A percentile compares a stretch with the other conserved stretches of the same genome.
Evolutionary conservation across 2,329 filamentous ascomycete genomes (phyloP).

Genomic region (Colletotrichum magnum): DNA sequence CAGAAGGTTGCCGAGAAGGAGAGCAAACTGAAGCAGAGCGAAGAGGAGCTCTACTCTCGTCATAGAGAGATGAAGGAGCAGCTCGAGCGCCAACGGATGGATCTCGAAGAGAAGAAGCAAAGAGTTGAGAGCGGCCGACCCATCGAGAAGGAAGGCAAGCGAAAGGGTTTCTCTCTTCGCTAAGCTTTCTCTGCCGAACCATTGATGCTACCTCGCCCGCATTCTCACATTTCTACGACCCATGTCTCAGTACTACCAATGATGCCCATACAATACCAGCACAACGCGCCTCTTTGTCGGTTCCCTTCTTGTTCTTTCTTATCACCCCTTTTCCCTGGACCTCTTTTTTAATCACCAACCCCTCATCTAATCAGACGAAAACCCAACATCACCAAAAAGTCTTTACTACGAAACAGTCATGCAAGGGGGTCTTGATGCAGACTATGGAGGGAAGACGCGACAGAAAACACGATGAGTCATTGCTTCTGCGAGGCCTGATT

Average conservation of each 20-base stretch:
- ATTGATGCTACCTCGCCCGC: constrained; percentile 29
- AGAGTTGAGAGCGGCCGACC: constrained; percentile 96
- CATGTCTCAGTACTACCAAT: constrained; percentile 71
- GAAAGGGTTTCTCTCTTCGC: constrained; percentile 99
- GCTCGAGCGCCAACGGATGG: constrained; percentile 91
- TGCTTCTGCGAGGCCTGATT: constrained; percentile 42
- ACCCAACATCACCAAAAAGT: constrained; percentile 53
- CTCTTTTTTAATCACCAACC: constrained; percentile 42
- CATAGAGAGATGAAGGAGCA: constrained; percentile 99
- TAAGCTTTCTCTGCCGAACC: constrained; percentile 63
- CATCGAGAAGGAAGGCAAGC: constrained; percentile 97
- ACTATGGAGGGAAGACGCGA: constrained; percentile 45
- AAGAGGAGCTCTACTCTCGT: constrained; percentile 97
- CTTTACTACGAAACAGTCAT: constrained; percentile 55
- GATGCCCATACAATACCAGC: constrained; percentile 73
- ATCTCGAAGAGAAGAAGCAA: constrained; percentile 98
- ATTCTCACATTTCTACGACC: constrained; percentile 58
- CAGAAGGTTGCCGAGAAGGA: constrained; percentile 99
- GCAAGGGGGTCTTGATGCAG: constrained; percentile 49
- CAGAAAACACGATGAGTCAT: constrained; percentile 35
- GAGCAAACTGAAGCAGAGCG: constrained; percentile 99
- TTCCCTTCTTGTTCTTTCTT: constrained; percentile 42
- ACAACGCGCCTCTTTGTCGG: constrained; percentile 64
- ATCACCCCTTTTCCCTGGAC: constrained; percentile 39
- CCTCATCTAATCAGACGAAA: constrained; percentile 46